Base-by-base conservation (phyloP, 441 rosid genomes). In the Erysimum pusillum region DNA sequence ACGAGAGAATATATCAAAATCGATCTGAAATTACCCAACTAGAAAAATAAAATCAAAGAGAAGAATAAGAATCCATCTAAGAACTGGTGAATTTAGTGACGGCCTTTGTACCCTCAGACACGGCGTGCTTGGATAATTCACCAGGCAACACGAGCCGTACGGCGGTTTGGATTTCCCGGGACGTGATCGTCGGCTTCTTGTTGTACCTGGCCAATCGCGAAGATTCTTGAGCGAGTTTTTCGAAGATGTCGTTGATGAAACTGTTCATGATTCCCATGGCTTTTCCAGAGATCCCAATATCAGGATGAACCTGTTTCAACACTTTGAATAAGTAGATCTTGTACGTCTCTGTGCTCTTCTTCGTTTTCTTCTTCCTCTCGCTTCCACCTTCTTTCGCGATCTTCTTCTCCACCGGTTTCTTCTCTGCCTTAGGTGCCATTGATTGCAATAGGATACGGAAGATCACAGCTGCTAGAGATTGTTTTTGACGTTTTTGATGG, bases 251-350 rank as follows among this genome's bases (percentile, higher is more conserved):
- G 59, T 71, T 71, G 59, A 71, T 71, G 49, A 71, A 71, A 60
- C 75, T 71, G 75, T 71, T 60, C 75, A 71, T 71, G 49, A 71
- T 71, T 4, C 75, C 75, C 75, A 71, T 71, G 5, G 75, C 75
- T 22, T 71, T 71, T 1, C 67, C 67, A 0, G 75, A 71, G 49
- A 71, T 71, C 1, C 75, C 75, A 6, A 71, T 71, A 11, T 71
- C 75, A 12, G 67, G 75, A 60, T 71, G 75, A 0, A 71, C 75
- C 38, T 71, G 75, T 38, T 71, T 71, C 59, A 71, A 39, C 7
- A 71, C 75, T 25, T 71, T 71, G 49, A 71, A 71, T 25, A 71
- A n/a, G 67, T 71, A 71, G 67, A 60, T 71, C 75, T 60, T 71
- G 49, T 71, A 71, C 28, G 67, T 71, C 59, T 71, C 75, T 0